Evolutionary conservation across 306 rosid genomes (phyloP).

Genomic region (Psophocarpus tetragonolobus): DNA sequence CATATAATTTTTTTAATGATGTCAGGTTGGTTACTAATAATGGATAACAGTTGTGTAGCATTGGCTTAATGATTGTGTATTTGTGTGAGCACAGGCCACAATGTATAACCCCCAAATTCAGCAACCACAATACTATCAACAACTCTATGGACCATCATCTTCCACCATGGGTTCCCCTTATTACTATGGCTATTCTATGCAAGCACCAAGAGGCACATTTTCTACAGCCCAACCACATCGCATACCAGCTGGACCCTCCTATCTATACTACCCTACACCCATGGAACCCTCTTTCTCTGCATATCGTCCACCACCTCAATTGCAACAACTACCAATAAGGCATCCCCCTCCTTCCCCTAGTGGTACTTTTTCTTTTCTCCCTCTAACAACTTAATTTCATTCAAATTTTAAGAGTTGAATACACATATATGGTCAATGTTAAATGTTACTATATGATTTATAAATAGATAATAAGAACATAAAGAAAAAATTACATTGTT

Average conservation of each 20-base stretch:
- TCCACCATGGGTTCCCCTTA: slow-evolving; percentile 64
- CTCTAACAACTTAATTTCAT: background rate
- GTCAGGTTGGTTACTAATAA: background rate
- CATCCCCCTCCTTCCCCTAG: slow-evolving; percentile 47
- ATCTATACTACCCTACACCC: slow-evolving; percentile 63
- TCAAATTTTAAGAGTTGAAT: background rate
- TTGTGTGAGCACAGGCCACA: slow-evolving; percentile 44
- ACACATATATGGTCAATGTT: too few relatives aligned
- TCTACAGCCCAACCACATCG: slow-evolving; percentile 52
- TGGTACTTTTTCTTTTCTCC: slow-evolving; percentile 37
- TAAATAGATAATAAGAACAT: too few relatives aligned
- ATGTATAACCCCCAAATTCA: slow-evolving; percentile 75
- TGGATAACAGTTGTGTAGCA: background rate
- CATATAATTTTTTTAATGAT: background rate
- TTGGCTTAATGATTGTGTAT: slow-evolving; percentile 6
- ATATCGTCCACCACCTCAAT: slow-evolving; percentile 43
- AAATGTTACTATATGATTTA: too few relatives aligned
- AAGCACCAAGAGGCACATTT: slow-evolving; percentile 64
- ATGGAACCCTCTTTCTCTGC: slow-evolving; percentile 45
- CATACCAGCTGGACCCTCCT: slow-evolving; percentile 47
- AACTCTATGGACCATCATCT: slow-evolving; percentile 72
- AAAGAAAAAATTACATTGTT: too few relatives aligned
- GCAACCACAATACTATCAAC: slow-evolving; percentile 75
- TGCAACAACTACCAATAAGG: slow-evolving; percentile 46
- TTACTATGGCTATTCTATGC: slow-evolving; percentile 77